Evolutionary conservation across 1,139 yeast genomes (phyloP), one percentile per base, ranked within the genome.

Genomic region (Suhomyces wounanorum): DNA sequence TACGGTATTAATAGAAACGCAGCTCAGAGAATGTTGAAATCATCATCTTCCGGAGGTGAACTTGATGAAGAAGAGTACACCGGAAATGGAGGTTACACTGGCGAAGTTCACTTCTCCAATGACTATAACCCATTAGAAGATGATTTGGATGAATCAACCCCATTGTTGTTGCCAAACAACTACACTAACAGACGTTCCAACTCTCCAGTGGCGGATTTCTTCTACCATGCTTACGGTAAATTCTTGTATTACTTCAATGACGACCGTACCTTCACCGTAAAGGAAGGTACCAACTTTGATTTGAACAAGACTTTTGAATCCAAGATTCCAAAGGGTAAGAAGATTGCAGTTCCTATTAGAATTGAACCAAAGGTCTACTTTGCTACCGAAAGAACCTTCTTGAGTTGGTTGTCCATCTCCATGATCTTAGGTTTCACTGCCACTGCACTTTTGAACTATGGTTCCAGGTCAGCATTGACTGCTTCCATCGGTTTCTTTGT

Each of bases 401-500:
- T 87, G 59, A 82, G 89, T 50, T 87, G 95, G 95, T 70, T 87
- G 52, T 84, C 90, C 16, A 85, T 87, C 55, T 85, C 88, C 5
- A 78, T 87, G 77, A 74, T 87, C 43, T 74, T 87, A 53, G 87
- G 89, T 43, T 89, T 87, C 49, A 85, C 91, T 9, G 89, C 91
- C 1, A 84, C 86, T 16, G 74, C 91, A 1, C 74, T 87, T 56
- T 72, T 87, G 60, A 84, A 85, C 54, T 87, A 84, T 65, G 94
- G 95, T 60, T 81, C 83, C 52, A 72, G 73, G 47, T 72, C 84
- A 40, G 85, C 97, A 0, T 77, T 90, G 60, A 79, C 89, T 43
- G 96, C 97, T 0, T 86, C 97, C 0, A 78, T 90, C 51, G 96
- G 96, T n/a, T 94, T 94, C 70, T 91, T 89, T 70, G 52, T 89